Base-by-base conservation (phyloP, 163 green algal genomes). In the Scenedesmus sp. region DNA sequence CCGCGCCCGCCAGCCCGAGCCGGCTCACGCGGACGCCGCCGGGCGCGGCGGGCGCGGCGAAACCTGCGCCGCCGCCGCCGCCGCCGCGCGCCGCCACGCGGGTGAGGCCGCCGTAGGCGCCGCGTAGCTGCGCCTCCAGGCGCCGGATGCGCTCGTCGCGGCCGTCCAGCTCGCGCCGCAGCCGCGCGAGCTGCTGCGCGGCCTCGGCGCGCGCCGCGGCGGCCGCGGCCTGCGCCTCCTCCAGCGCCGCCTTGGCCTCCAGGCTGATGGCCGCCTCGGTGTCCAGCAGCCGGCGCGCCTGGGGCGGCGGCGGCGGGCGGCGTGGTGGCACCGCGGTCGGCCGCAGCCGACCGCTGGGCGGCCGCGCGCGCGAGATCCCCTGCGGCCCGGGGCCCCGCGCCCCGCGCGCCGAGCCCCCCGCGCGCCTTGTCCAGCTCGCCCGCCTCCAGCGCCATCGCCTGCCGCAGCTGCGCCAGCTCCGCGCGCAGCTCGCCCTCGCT, bases 211-310 rank as follows among this genome's bases (percentile, higher is more conserved):
- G 57, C 77, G 77, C 66, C 58, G 69, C 1, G 26, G 50, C 14
- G 78, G 48, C 36, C 82, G 83, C 31, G 67, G 63, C 39, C 79
- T 87, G 86, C 24, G 79, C 77, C 63, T 89, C 86, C 60, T 91
- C 86, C 51, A 89, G 63, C 18, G 82, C 82, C 1, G 84, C 84
- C 63, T 86, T 87, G 47, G 86, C 86, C 73, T 89, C 86, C 67
- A 91, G 72, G 29, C 70, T 86, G 63, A 87, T 78, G 29, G 58
- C 51, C 13, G 62, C 70, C 75, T 91, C 86, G 39, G 73, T 82
- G 42, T 88, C 82, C 29, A 91, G 74, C 67, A 91, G 80, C 81
- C 89, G 63, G 28, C 31, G 75, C 28, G 76, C 17, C 75, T 82
- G 75, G n/a, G n/a, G n/a, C n/a, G n/a, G n/a, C n/a, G n/a, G n/a